Base-by-base conservation (phyloP, 2,329 filamentous ascomycete genomes). In the Phialemonium atrogriseum region DNA sequence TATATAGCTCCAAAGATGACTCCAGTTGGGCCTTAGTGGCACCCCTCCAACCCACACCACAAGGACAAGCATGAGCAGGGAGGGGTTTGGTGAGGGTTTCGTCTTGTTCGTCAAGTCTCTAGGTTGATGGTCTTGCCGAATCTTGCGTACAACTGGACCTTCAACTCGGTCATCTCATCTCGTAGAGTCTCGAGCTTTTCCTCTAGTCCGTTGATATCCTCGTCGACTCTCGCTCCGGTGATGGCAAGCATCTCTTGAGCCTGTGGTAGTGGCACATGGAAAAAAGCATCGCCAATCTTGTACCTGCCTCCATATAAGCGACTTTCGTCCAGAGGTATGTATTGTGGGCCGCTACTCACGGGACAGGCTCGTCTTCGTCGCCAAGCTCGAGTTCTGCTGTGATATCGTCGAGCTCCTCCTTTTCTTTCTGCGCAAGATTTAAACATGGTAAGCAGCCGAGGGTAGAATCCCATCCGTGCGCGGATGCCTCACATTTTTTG, bases 101-200 rank as follows among this genome's bases (percentile, higher is more conserved):
- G n/a, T n/a, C n/a, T n/a, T n/a, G n/a, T n/a, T 18, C 32, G 36
- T 72, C 67, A 91, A 46, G 83, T 85, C 61, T 98, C 91, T 43
- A 96, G 69, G 60, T 98, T 98, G 68, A 98, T 98, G 56, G 88
- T 94, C 58, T 84, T 78, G 34, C 91, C 91, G 60, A 98, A 98
- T 40, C 93, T 77, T 20, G 87, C 88, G 60, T 98, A 98, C 39
- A 98, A 64, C 40, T 84, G 78, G 37, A 94, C 83, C 68, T 98
- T 98, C 42, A 98, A 68, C 55, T 83, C 70, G 40, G 77, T 74
- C 84, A 96, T 88, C 54, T 95, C 85, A 43, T 93, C 87, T 34
- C 80, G 80, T 32, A 94, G 70, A 3, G 68, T 68, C 33, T 72
- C 64, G 23, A 96, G 61, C 51, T 80, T 83, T 32, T 86, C 83